These are phyloP conservation scores for Penicillium tannophilum DNA, from an alignment of 495 filamentous ascomycete genomes.

Conservation along the genomic window DNA sequence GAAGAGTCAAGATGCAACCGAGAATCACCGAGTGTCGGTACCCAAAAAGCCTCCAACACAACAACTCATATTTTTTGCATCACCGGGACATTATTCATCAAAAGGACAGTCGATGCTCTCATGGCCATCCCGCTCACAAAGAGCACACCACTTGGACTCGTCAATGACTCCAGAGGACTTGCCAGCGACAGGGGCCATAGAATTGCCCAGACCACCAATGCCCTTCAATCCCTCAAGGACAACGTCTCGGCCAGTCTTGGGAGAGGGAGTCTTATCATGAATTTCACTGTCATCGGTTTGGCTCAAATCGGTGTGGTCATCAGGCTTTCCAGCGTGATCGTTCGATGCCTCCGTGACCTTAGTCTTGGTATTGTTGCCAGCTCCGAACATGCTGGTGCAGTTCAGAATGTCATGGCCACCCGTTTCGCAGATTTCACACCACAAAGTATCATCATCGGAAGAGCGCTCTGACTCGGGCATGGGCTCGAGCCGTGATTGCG, in stretches of 20 bases:
- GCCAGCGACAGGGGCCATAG: slow-evolving; percentile 62
- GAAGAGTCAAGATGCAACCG: slow-evolving; percentile 16
- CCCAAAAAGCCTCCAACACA: slow-evolving; percentile 11
- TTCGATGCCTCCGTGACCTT: slow-evolving; percentile 18
- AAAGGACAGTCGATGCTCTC: slow-evolving; percentile 94
- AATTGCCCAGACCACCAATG: slow-evolving; percentile 46
- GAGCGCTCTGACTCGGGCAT: slow-evolving; percentile 76
- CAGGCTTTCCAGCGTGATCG: slow-evolving; percentile 27
- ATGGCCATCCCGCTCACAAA: slow-evolving; percentile 95
- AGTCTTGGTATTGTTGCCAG: slow-evolving; percentile 31
- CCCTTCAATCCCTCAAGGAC: slow-evolving; percentile 67
- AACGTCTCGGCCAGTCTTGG: slow-evolving; percentile 52
- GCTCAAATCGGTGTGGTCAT: slow-evolving; percentile 19
- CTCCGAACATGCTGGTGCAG: slow-evolving; percentile 83
- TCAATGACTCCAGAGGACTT: slow-evolving; percentile 81
- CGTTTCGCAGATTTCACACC: slow-evolving; percentile 96
- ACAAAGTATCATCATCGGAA: slow-evolving; percentile 75
- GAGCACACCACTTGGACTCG: slow-evolving; percentile 89
- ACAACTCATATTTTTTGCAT: slow-evolving; percentile 12
- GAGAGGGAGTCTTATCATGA: slow-evolving; percentile 25
- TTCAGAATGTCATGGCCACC: slow-evolving; percentile 92
- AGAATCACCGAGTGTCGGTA: slow-evolving; percentile 12
- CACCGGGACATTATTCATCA: slow-evolving; percentile 68
- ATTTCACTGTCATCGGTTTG: slow-evolving; percentile 15
- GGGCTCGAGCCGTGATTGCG: slow-evolving; percentile 45